These are phyloP conservation scores for Starmerella bacillaris DNA, from an alignment of 805 yeast species.

Conservation along the genomic window DNA sequence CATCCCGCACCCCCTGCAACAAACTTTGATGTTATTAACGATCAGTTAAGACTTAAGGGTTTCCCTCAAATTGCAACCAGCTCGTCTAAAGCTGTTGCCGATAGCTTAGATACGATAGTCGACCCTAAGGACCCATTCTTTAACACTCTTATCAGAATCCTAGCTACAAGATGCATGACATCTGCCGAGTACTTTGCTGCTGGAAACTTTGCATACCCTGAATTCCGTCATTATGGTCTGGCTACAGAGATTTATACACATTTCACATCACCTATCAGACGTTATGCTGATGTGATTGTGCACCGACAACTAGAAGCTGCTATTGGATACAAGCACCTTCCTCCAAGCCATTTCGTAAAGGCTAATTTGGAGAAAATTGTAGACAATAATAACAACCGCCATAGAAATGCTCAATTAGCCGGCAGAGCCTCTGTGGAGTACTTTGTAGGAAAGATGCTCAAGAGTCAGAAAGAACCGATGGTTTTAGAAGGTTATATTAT, in stretches of 20 bases:
- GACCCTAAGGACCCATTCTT: constrained; percentile 76
- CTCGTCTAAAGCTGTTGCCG: constrained; percentile 80
- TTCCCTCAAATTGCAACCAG: constrained; percentile 60
- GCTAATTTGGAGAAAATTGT: constrained; percentile 75
- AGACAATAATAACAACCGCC: constrained; percentile 78
- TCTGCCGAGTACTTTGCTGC: constrained; percentile 95
- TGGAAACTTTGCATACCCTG: constrained; percentile 77
- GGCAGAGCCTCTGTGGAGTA: constrained; percentile 96
- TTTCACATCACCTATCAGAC: constrained; percentile 94
- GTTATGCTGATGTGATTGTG: constrained; percentile 94
- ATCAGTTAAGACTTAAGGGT: constrained; percentile 69
- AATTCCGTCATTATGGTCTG: constrained; percentile 88
- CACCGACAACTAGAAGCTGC: constrained; percentile 98
- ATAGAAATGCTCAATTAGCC: constrained; percentile 96
- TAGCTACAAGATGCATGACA: constrained; percentile 98
- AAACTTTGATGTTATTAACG: constrained; percentile 75
- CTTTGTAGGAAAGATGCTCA: constrained; percentile 95
- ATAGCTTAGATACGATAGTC: constrained; percentile 72
- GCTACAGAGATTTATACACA: constrained; percentile 97
- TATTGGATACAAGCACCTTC: constrained; percentile 75
- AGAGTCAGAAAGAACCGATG: constrained; percentile 57
- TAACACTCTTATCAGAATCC: constrained; percentile 80
- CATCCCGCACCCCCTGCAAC: constrained; percentile 96
- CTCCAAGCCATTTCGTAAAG: constrained; percentile 70
- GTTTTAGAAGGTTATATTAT: constrained; percentile 63